These are phyloP conservation scores for Gremmenia infestans DNA, from an alignment of 2,329 filamentous ascomycete genomes.

Conservation along the genomic window DNA sequence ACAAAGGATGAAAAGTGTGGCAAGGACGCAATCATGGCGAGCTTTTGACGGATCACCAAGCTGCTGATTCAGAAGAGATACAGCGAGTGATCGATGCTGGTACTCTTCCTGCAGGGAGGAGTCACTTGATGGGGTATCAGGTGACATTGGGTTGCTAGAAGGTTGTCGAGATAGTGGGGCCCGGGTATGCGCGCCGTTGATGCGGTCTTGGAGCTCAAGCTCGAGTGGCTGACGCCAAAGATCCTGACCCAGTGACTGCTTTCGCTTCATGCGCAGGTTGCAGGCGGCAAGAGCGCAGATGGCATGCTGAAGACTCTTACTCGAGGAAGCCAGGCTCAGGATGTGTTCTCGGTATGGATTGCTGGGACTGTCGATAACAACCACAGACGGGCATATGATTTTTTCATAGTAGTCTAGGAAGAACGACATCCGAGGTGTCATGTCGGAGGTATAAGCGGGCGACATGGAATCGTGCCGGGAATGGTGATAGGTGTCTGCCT, in stretches of 20 bases:
- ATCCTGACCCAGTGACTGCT: conserved; percentile 54
- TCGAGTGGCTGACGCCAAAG: conserved; percentile 40
- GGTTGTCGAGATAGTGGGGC: conserved; percentile 18
- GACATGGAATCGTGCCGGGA: conserved; percentile 42
- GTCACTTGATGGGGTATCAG: conserved; percentile 42
- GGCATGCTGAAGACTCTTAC: conserved; percentile 82
- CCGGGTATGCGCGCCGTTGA: conserved; percentile 21
- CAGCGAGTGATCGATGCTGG: conserved; percentile 75
- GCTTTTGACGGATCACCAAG: conserved; percentile 71
- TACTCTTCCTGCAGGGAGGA: conserved; percentile 70
- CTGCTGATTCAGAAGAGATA: conserved; percentile 77
- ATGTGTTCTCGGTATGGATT: conserved; percentile 87
- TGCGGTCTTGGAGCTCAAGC: conserved; percentile 29
- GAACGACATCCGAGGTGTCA: conserved; percentile 76
- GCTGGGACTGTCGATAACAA: conserved; percentile 78
- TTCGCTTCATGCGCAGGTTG: conserved; percentile 81
- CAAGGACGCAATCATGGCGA: conserved; percentile 79
- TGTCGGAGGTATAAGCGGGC: conserved; percentile 49
- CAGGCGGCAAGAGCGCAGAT: conserved; percentile 86
- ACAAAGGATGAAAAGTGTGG: conserved; percentile 81
- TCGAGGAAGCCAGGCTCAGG: conserved; percentile 69
- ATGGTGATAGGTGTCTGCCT: conserved; percentile 24
- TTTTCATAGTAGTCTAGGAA: conserved; percentile 93
- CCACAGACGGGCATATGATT: conserved; percentile 85
- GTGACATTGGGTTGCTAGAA: conserved; percentile 27